Percentiles rank a stretch among this genome's conserved stretches.
These are phyloP conservation scores for Ogataea allantospora DNA, from an alignment of 805 yeast genomes.

Conservation along the genomic window DNA sequence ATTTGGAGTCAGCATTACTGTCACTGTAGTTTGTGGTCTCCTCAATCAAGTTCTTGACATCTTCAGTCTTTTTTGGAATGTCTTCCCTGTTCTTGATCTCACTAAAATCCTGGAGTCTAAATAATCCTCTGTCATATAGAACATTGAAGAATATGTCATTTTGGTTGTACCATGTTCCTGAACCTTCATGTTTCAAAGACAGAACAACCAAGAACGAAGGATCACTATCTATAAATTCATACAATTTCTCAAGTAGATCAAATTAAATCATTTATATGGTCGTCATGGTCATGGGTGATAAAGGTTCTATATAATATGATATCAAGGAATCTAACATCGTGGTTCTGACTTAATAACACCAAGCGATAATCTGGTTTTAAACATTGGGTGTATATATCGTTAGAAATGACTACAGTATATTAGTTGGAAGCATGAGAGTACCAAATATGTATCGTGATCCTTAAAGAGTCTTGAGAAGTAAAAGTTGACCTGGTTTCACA, in stretches of 20 bases:
- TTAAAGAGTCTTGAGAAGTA: constrained; percentile 4
- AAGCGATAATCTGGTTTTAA: too few species aligned
- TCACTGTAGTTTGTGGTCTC: constrained; percentile 51
- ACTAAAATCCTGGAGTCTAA: constrained; percentile 74
- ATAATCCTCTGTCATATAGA: constrained; percentile 57
- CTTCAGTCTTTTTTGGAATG: constrained; percentile 53
- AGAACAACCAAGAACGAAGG: constrained; percentile 61
- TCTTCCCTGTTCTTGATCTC: constrained; percentile 54
- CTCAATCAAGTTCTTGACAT: constrained; percentile 53
- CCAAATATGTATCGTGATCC: too few species aligned
- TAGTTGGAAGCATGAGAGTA: too few species aligned
- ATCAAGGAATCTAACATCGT: constrained; percentile 78
- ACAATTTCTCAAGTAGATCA: constrained; percentile 56
- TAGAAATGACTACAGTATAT: too few species aligned
- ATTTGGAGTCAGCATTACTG: constrained; percentile 47
- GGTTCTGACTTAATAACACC: too few species aligned
- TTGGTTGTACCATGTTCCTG: constrained; percentile 60
- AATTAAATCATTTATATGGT: constrained; percentile 49
- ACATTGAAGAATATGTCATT: constrained; percentile 63
- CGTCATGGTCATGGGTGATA: constrained; percentile 38
- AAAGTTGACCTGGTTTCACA: constrained; percentile 4
- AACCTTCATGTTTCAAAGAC: constrained; percentile 73
- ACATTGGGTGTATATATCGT: too few species aligned
- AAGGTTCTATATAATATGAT: constrained; percentile 61
- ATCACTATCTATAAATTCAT: constrained; percentile 51